Evolutionary conservation across 192 early-diverging fungal genomes (phyloP), one percentile per base, ranked within the genome.

Genomic region (Phycomyces blakesleeanus): DNA sequence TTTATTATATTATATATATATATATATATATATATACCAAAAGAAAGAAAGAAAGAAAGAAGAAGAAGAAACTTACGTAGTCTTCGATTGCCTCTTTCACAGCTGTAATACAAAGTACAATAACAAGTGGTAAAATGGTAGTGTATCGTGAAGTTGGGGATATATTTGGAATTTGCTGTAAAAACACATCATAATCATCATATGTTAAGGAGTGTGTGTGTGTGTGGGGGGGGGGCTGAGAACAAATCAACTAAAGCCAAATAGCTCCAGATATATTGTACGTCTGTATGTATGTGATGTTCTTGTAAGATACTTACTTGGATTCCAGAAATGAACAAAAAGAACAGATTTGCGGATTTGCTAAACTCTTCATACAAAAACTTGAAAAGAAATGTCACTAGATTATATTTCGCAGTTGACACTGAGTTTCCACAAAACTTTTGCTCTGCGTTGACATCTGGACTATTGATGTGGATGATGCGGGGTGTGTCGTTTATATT

Each of bases 321-420:
- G 55, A 98, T 93, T 53, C 84, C 84, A 16, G 91, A 93, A 16
- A 93, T 99, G 73, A 99, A 96, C 77, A 99, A 76, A 81, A 99
- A 99, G 71, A 98, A 99, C 69, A 98, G 78, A 78, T 99, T 99
- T 38, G 97, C 97, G 73, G 97, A 95, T 79, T 95, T 95, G 53
- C 90, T 91, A 63, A 99, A 99, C 81, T 99, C 94, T 74, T 96
- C 96, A 59, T 87, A 89, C 39, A 99, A 78, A 68, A 98, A 98
- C 80, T 92, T 95, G 58, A 91, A 91, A 60, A 99, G 61, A 68
- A 99, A 99, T n/a, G 95, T 92, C 21, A 87, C 44, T 22, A 85
- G 50, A 72, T 93, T 95, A 82, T 99, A 99, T 80, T 99, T 99
- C 51, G 91, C 89, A 15, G 97, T 98, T n/a, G 92, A 93, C 62